Conservation (phyloP, 495 filamentous ascomycete species). For the Talaromyces liani region DNA sequence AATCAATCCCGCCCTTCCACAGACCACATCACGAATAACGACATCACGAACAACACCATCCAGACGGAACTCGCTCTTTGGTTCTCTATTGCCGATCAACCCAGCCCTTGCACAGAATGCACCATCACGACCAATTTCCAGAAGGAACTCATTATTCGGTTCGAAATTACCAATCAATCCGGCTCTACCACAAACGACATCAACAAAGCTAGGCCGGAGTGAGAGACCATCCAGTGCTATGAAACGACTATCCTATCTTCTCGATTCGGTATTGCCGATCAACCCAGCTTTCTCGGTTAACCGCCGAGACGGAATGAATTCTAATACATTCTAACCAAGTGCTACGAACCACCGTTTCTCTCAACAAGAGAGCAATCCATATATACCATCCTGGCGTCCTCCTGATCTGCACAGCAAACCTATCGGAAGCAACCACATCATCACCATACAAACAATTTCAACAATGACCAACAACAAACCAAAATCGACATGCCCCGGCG, state of each 20-base stretch:
- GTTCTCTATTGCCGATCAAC: constrained; percentile 12
- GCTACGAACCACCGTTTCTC: not conserved
- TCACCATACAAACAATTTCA: not conserved
- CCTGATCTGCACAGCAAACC: not conserved
- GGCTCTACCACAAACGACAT: not conserved
- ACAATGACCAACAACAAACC: not conserved
- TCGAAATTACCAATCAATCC: constrained; percentile 9
- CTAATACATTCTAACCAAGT: not conserved
- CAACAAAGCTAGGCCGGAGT: not conserved
- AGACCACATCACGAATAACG: not conserved
- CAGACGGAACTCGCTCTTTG: constrained; percentile 6
- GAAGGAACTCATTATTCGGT: not conserved
- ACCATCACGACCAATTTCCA: not conserved
- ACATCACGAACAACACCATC: not conserved
- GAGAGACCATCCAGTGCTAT: not conserved
- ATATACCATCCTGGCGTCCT: not conserved
- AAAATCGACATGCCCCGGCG: not conserved
- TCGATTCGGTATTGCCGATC: constrained; percentile 29
- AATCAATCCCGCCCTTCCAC: not conserved
- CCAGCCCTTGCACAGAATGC: constrained; percentile 12
- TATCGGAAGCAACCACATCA: not conserved
- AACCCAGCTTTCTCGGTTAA: constrained; percentile 19
- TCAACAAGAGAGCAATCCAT: not conserved
- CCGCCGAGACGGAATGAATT: not conserved
- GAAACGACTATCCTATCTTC: constrained; percentile 14